These are phyloP conservation scores for Cadophora luteo-olivacea DNA, from an alignment of 2,329 filamentous ascomycete genomes.

Conservation along the genomic window DNA sequence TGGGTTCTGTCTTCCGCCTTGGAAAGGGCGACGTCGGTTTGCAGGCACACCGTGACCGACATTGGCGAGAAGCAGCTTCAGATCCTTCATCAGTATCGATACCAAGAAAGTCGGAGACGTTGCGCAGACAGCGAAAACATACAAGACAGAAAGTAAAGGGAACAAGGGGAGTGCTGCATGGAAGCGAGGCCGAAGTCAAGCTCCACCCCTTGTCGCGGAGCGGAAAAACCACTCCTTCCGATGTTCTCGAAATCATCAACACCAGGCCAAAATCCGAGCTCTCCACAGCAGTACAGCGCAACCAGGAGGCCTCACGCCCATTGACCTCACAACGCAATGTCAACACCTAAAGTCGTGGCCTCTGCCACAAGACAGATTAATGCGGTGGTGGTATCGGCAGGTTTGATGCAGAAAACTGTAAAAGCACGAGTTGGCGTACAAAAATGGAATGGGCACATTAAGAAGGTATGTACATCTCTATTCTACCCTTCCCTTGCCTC, in stretches of 20 bases:
- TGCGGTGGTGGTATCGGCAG: constrained; percentile 75
- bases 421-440: constrained; percentile 76
- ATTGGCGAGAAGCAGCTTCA: too few relatives aligned
- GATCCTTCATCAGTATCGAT: too few relatives aligned
- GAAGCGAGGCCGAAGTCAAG: too few relatives aligned
- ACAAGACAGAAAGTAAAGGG: too few relatives aligned
- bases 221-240: neutral
- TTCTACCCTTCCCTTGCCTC: neutral
- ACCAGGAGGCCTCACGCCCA: neutral
- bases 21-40: too few relatives aligned
- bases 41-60: too few relatives aligned
- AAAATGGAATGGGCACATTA: constrained; percentile 74
- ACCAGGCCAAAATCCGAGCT: neutral
- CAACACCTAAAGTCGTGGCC: constrained; percentile 18
- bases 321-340: constrained; percentile 11
- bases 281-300: neutral
- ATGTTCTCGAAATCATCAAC: constrained; percentile 7
- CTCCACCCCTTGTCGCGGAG: neutral
- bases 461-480: constrained; percentile 64
- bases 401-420: constrained; percentile 79
- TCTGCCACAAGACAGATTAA: constrained; percentile 27
- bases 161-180: too few relatives aligned
- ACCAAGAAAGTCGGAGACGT: too few relatives aligned
- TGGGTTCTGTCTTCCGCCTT: too few relatives aligned
- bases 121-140: too few relatives aligned